Percentiles rank a stretch among this genome's conserved stretches.
Conservation (phyloP, 805 yeast species). For the Candida andamanensis region DNA sequence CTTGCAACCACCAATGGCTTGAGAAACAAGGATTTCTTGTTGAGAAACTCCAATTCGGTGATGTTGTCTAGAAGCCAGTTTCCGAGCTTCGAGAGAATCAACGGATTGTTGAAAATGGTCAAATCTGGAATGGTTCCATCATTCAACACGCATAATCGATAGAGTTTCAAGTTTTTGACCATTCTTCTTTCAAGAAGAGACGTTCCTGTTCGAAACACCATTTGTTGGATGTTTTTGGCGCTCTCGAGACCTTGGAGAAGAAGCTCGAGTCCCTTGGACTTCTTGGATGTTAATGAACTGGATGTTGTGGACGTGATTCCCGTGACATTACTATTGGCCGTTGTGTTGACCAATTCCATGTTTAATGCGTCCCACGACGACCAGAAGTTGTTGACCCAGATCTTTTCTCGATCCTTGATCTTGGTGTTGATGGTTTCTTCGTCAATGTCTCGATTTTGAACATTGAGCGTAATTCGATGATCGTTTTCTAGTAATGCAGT, state of each 20-base stretch:
- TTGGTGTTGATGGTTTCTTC: constrained; percentile 18
- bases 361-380: constrained; percentile 52
- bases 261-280: constrained; percentile 44
- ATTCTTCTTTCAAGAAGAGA: constrained; percentile 81
- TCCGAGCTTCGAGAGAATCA: constrained; percentile 78
- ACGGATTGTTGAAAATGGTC: constrained; percentile 74
- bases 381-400: constrained; percentile 74
- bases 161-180: constrained; percentile 73
- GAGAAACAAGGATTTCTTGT: constrained; percentile 39
- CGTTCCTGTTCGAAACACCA: constrained; percentile 82
- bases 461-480: constrained; percentile 18
- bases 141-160: constrained; percentile 79
- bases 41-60: constrained; percentile 61
- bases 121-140: constrained; percentile 76
- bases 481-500: constrained; percentile 79
- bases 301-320: constrained; percentile 6
- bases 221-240: constrained; percentile 80
- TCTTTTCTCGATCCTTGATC: constrained; percentile 45
- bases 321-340: constrained; percentile 5
- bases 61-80: constrained; percentile 88
- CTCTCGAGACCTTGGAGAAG: constrained; percentile 68
- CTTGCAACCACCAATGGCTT: constrained; percentile 85
- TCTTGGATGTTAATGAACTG: constrained; percentile 15
- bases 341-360: constrained; percentile 16
- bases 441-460: constrained; percentile 17